Evolutionary conservation across 495 filamentous ascomycete species (phyloP), one percentile per base, ranked within the genome.

Genomic region (Jackrogersella minutella): DNA sequence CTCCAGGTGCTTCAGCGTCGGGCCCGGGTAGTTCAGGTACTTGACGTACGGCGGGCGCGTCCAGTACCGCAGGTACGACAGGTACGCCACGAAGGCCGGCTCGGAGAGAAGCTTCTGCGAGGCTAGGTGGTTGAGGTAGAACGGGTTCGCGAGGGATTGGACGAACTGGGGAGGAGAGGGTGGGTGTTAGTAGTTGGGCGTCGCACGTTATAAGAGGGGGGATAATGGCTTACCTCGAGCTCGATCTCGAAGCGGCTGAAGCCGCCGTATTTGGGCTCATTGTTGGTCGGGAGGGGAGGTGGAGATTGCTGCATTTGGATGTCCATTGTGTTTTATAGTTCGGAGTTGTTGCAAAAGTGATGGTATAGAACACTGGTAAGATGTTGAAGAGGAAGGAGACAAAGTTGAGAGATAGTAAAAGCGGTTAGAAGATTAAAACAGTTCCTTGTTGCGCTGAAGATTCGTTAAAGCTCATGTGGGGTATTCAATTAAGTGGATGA

Each of bases 41-140:
- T 90, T 91, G 56, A 89, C 79, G 70, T 96, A 97, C 56, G 92
- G 86, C n/a, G 91, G 91, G 9, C 86, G 85, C 57, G 84, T 84
- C 85, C 88, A 97, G 83, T 97, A 96, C 64, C 88, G 89, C 55
- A 97, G 87, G 73, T 97, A 97, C 52, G 79, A 80, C 34, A 96
- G 88, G 74, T 97, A 97, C 46, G 86, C 88, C 41, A 93, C 78
- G 76, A 96, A 97, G 14, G 85, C 81, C 17, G 88, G 85, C 40
- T 89, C 76, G 74, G 82, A 79, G 70, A 90, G 74, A 73, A 82
- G 71, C 77, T 87, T 79, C 73, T 86, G 87, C 31, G 87, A 84
- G 1, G 90, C 92, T 14, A 97, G 87, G 68, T 93, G 87, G 68
- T 91, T 91, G 26, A 96, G 84, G 78, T 97, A 96, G 73, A 84